Base-by-base conservation (phyloP, 805 yeast genomes). In the Hanseniaspora taiwanica region DNA sequence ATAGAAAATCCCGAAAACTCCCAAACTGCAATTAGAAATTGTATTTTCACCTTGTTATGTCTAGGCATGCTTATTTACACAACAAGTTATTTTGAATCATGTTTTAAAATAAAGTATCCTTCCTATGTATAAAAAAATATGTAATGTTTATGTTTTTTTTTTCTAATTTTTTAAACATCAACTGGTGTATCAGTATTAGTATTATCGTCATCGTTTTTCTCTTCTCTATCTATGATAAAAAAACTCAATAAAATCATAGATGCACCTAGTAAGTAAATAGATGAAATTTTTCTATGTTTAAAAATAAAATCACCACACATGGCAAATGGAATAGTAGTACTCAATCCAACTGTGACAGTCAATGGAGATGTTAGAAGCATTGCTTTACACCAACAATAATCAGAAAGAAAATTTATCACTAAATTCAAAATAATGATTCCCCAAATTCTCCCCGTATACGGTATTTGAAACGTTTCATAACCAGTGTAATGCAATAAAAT, bases 351-450 rank as follows among this genome's bases (percentile, higher is more conserved):
- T 0, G 98, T 91, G 2, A 89, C 97, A 0, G 95, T 87, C 48
- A 91, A 65, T 2, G 98, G 98, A 35, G 91, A 80, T 1, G 98
- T 91, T 53, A 91, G 64, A 24, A 91, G 68, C 74, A 87, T 91
- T 0, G 97, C 94, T 46, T 84, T 76, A 25, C 94, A 95, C 98
- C 98, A 91, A 52, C 93, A 77, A 50, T 80, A 86, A 56, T 91
- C 98, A 31, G 94, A 80, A 13, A 87, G 60, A 48, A 91, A 79
- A 1, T 96, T 85, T 33, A 85, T 76, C 27, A 74, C 52, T 43
- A 87, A 81, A 57, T 91, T 91, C 36, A 74, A 45, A 0, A 70
- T 38, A 6, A 89, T 62, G 2, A 86, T 64, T 1, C 59, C 42
- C 52, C 76, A 63, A 3, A 80, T 74, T 29, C 65, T 64, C 0